Base-by-base conservation (phyloP, 805 yeast species). In the Starmera pachycereana region DNA sequence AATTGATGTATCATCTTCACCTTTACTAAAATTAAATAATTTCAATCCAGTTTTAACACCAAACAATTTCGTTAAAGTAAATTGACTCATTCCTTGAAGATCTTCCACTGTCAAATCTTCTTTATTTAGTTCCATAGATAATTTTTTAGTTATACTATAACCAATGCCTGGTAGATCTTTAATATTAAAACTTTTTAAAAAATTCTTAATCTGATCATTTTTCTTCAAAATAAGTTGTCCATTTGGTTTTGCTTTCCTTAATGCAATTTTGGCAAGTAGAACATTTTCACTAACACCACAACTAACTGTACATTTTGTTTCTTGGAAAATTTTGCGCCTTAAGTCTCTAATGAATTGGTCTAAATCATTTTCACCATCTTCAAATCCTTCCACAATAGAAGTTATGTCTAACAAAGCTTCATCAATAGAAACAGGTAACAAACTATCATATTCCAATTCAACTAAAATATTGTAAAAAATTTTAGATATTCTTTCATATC, bases 371-470 rank as follows among this genome's bases (percentile, higher is more conserved):
- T 54, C 60, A 22, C 43, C 40, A 19, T 42, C 46, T 12, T 40
- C 43, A 36, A 45, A 37, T 34, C 37, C 28, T 2, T 40, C 39
- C 19, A 63, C 29, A 2, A 56, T 34, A 0, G 69, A 50, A 0
- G 79, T 62, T 1, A 81, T 67, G 49, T 86, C 95, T 9, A 86
- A 54, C n/a, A 92, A 61, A 0, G 88, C 96, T 54, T 92, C 98
- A 57, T 92, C 97, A 4, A 92, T 78, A 44, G 94, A 87, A 1
- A 92, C 85, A 0, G 97, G 97, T 28, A 78, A 67, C 6, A 54
- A 39, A 14, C 44, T 42, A 44, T 59, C 59, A 25, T 69, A 63
- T 0, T 63, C 53, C n/a, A 68, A 52, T 0, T 62, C 57, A 2
- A 76, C 42, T 37, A 92, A 60, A 12, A 72, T 68, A 3, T 75